Conservation (phyloP, 257 asterid genomes). For the Solanum chilense region DNA sequence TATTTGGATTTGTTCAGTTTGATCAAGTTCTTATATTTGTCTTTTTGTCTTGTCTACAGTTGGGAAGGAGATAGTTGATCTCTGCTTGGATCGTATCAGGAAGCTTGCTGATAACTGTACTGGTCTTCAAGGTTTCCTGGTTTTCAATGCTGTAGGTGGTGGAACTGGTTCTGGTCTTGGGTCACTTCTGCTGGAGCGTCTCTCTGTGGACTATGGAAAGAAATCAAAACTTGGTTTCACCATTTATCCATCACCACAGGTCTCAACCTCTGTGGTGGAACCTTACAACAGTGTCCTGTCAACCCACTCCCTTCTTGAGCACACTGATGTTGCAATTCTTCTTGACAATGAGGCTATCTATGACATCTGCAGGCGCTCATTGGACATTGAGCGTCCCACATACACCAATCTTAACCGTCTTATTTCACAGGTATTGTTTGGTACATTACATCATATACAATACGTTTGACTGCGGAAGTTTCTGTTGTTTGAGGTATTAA, state of each 20-base stretch:
- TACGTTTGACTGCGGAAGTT: background rate
- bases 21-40: background rate
- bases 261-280: conserved; percentile 16
- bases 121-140: conserved; percentile 13
- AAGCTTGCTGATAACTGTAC: conserved; percentile 16
- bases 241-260: conserved; percentile 18
- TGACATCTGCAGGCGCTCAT: conserved; percentile 1
- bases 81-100: conserved; percentile 17
- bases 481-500: background rate
- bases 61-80: conserved; percentile 19
- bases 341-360: background rate
- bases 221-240: conserved; percentile 19
- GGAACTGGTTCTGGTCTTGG: conserved; percentile 24
- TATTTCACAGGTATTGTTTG: conserved; percentile 6
- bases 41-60: background rate
- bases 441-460: background rate
- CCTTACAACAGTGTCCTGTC: conserved; percentile 21
- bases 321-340: conserved; percentile 16
- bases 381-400: conserved; percentile 12
- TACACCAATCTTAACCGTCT: conserved; percentile 20
- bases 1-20: background rate
- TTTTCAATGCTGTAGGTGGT: conserved; percentile 18
- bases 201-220: conserved; percentile 18
- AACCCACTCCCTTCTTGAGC: conserved; percentile 18
- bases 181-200: conserved; percentile 13